Percentiles rank a stretch among this genome's conserved stretches.
Evolutionary conservation across 345 rosid species (phyloP).

Genomic region (Arabidopsis suecica): DNA sequence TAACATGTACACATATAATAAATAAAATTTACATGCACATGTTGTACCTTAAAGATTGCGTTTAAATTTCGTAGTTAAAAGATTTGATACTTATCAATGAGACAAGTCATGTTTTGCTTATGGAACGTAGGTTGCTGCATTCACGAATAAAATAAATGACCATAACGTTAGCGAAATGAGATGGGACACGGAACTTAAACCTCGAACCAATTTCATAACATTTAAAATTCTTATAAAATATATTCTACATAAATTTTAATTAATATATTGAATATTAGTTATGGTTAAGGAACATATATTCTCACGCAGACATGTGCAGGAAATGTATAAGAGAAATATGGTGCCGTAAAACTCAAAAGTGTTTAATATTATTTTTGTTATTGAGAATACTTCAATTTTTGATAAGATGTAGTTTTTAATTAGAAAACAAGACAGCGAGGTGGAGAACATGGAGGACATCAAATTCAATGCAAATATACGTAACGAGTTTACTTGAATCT

Average conservation of each 20-base stretch:
- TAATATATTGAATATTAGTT: not conserved
- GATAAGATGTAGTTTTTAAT: not conserved
- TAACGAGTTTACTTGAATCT: conserved; percentile 6
- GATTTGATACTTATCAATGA: not conserved
- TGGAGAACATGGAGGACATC: conserved; percentile 8
- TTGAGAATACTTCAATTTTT: not conserved
- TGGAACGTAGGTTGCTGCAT: not conserved
- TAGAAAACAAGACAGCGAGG: conserved; percentile 14
- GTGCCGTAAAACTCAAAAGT: conserved; percentile 6
- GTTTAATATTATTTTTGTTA: not conserved
- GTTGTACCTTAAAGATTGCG: no score
- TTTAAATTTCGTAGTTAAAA: no score
- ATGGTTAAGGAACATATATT: conserved; percentile 17
- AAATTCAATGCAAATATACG: conserved; percentile 3
- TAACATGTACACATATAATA: no score
- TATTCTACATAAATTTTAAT: not conserved
- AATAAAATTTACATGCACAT: no score
- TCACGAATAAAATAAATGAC: not conserved
- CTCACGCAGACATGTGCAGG: conserved; percentile 2
- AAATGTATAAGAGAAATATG: not conserved
- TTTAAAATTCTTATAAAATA: not conserved
- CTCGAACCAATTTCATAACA: not conserved
- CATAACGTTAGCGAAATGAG: not conserved
- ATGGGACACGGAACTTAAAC: not conserved
- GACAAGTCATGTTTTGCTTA: conserved; percentile 2